These are phyloP conservation scores for Epichloe sylvatica DNA, from an alignment of 2,329 filamentous ascomycete species.

Conservation along the genomic window DNA sequence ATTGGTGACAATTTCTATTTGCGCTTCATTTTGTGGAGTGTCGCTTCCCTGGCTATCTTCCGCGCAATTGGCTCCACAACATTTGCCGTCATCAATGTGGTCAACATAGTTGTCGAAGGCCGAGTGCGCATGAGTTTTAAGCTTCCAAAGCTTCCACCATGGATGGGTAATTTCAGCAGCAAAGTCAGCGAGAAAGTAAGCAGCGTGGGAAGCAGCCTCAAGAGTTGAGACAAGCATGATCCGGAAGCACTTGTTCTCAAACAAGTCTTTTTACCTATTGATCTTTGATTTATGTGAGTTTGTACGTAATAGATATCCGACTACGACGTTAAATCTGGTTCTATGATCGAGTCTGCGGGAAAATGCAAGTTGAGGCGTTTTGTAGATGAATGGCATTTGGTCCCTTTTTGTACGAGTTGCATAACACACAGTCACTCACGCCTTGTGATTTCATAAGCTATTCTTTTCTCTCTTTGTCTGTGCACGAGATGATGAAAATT, in stretches of 20 bases:
- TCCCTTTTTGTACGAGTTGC: no score
- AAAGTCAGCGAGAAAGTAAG: slow-evolving; percentile 35
- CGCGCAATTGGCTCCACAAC: slow-evolving; percentile 68
- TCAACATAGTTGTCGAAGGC: slow-evolving; percentile 80
- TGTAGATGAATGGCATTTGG: not conserved
- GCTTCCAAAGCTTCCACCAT: slow-evolving; percentile 31
- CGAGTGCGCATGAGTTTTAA: slow-evolving; percentile 50
- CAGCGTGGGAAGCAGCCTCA: slow-evolving; percentile 32
- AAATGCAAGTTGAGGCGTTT: not conserved
- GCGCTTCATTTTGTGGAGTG: slow-evolving; percentile 82
- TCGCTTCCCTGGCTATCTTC: slow-evolving; percentile 79
- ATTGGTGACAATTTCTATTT: slow-evolving; percentile 82
- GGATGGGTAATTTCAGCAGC: slow-evolving; percentile 29
- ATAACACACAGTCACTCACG: no score
- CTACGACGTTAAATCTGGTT: not conserved
- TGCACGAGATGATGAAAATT: no score
- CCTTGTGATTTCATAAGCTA: no score
- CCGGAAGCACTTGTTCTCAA: no score
- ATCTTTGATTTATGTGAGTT: not conserved
- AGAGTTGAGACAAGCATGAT: slow-evolving; percentile 14
- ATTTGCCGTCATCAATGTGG: slow-evolving; percentile 69
- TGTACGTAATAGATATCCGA: slow-evolving; percentile 7
- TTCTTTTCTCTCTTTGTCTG: no score
- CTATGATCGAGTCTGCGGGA: not conserved
- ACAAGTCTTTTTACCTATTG: not conserved